Evolutionary conservation across 2,329 filamentous ascomycete genomes (phyloP), one percentile per base, ranked within the genome.

Genomic region (Neoascochyta sp.): DNA sequence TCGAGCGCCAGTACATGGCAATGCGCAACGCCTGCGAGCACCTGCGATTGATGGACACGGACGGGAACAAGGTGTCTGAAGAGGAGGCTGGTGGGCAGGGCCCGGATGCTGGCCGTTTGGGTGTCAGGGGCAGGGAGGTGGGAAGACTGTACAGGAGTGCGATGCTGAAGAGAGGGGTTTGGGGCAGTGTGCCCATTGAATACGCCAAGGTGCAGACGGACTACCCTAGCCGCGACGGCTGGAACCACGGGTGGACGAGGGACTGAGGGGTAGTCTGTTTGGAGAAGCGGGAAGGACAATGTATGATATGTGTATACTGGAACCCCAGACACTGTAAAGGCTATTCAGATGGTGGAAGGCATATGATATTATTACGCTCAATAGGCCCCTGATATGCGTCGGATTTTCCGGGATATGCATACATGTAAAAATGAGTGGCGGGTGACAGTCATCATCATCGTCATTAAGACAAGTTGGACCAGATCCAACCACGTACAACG

Each of bases 241-340:
- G 90, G 88, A 92, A 96, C 68, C 81, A 94, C 66, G 82, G 71
- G 9, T 98, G 92, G 92, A 94, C 80, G 70, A 76, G 81, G 65
- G 66, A 44, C 25, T 47, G 32, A 32, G 27, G n/a, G 23, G 11
- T 14, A 14, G 14, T 27, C 6, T 10, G 9, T 24, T 16, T 15
- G 27, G n/a, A 4, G 15, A 20, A 27, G 20, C 9, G 13, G 11
- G 11, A n/a, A 7, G 19, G 32, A 31, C 12, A 9, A 16, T 47
- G 43, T 39, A 45, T 24, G 7, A 33, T 32, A 47, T 23, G 29
- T 34, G 16, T 17, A 7, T 10, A 20, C 18, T 20, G 7, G 7
- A 20, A 7, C 7, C 10, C 7, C 18, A 20, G 18, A 20, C 18
- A 20, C 7, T 20, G 7, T 10, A 20, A 20, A 20, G 7, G 18